Conservation (phyloP, 768 basidiomycete genomes). For the Kwoniella dejecticola region DNA sequence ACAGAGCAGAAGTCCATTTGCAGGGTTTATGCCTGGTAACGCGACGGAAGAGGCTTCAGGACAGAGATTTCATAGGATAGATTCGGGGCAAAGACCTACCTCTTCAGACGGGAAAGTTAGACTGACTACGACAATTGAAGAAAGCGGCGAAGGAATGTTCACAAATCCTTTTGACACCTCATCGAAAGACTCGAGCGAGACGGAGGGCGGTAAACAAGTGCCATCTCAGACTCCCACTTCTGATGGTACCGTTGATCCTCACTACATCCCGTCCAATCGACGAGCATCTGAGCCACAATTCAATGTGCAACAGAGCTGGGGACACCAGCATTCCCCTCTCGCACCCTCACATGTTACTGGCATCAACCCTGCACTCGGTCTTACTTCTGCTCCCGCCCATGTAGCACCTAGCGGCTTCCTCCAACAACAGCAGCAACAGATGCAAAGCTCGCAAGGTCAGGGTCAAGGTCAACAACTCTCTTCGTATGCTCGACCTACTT, state of each 20-base stretch:
- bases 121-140: slow-evolving; percentile 30
- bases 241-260: slow-evolving; percentile 29
- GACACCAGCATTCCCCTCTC: slow-evolving; percentile 12
- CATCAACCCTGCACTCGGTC: neutral
- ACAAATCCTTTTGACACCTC: slow-evolving; percentile 39
- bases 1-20: slow-evolving; percentile 32
- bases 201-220: slow-evolving; percentile 1
- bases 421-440: slow-evolving; percentile 26
- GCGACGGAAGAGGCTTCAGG: slow-evolving; percentile 14
- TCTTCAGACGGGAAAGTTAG: slow-evolving; percentile 20
- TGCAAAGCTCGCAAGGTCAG: slow-evolving; percentile 6
- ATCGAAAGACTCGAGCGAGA: slow-evolving; percentile 3
- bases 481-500: slow-evolving; percentile 17
- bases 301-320: slow-evolving; percentile 13
- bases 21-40: slow-evolving; percentile 20
- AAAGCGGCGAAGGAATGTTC: slow-evolving; percentile 31
- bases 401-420: slow-evolving; percentile 15
- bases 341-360: neutral
- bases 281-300: slow-evolving; percentile 44
- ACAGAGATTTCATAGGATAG: slow-evolving; percentile 19
- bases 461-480: neutral
- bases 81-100: slow-evolving; percentile 8
- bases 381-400: slow-evolving; percentile 29
- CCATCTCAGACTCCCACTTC: slow-evolving; percentile 11
- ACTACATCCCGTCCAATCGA: slow-evolving; percentile 21